These are phyloP conservation scores for Ogataea ganodermae DNA, from an alignment of 805 yeast genomes.

Conservation along the genomic window DNA sequence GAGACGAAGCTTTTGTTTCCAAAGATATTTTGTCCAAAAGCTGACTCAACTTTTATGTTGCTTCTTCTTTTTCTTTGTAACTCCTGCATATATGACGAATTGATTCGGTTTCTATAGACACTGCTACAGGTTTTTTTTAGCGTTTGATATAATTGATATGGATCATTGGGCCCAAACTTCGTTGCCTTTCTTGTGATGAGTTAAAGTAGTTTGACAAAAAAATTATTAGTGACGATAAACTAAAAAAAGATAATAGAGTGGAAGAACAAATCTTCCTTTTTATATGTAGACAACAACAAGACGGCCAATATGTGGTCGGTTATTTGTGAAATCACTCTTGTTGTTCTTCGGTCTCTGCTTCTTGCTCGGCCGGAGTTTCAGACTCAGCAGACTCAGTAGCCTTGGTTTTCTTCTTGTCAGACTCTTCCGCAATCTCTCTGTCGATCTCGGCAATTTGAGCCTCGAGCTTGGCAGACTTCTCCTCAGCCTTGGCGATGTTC, in stretches of 20 bases:
- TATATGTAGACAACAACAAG: neutral
- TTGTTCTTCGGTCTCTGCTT: neutral
- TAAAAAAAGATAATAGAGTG: neutral
- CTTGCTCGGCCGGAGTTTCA: conserved; percentile 8
- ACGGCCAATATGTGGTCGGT: neutral
- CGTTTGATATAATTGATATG: neutral
- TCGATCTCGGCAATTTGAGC: conserved; percentile 39
- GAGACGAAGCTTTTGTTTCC: conserved; percentile 33
- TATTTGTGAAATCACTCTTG: neutral
- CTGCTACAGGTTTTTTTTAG: neutral
- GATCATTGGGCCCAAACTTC: conserved; percentile 1
- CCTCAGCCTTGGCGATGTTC: conserved; percentile 75
- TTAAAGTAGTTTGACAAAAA: neutral
- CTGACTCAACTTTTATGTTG: neutral
- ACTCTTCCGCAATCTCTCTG: conserved; percentile 30
- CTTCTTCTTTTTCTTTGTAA: neutral
- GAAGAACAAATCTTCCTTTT: neutral
- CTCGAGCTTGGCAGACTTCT: conserved; percentile 69
- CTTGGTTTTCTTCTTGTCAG: conserved; percentile 12
- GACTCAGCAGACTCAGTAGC: conserved; percentile 14
- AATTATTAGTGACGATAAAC: neutral
- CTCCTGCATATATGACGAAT: neutral
- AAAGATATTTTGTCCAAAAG: conserved; percentile 19
- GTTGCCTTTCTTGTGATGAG: too few species aligned
- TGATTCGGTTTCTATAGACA: neutral